These are phyloP conservation scores for Backusella luteola DNA, from an alignment of 192 early-diverging fungal genomes.

Conservation along the genomic window DNA sequence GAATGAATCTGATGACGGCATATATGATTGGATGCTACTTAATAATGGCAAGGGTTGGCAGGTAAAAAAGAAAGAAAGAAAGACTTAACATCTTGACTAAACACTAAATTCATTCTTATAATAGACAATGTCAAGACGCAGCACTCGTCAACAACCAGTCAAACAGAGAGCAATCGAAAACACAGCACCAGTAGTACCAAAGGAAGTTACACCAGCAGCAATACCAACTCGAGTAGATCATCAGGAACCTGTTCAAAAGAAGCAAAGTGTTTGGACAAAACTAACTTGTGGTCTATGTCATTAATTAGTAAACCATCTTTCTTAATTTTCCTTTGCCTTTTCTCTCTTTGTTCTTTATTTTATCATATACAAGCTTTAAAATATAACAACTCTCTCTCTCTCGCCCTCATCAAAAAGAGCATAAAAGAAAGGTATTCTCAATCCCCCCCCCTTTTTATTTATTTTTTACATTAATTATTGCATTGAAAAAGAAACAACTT, in stretches of 20 bases:
- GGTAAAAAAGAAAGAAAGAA: background rate
- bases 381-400: background rate
- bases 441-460: background rate
- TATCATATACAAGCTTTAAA: background rate
- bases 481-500: slow-evolving; percentile 1
- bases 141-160: slow-evolving; percentile 15
- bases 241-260: background rate
- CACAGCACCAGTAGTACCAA: background rate
- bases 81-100: background rate
- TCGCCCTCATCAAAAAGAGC: background rate
- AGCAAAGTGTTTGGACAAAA: slow-evolving; percentile 8
- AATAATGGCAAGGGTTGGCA: slow-evolving; percentile 60
- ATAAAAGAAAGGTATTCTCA: background rate
- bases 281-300: slow-evolving; percentile 28
- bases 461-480: background rate
- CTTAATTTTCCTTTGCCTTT: background rate
- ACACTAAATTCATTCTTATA: background rate
- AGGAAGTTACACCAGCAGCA: slow-evolving; percentile 1
- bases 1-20: slow-evolving; percentile 81
- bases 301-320: background rate
- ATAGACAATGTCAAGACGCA: slow-evolving; percentile 31
- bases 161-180: background rate
- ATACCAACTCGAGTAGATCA: background rate
- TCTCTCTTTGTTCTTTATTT: background rate
- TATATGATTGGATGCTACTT: slow-evolving; percentile 91